A percentile compares a stretch with the other conserved stretches of the same genome.
phyloP scores from a whole-genome alignment of 495 filamentous ascomycete species.

The Hypoxylon rickii region DNA sequence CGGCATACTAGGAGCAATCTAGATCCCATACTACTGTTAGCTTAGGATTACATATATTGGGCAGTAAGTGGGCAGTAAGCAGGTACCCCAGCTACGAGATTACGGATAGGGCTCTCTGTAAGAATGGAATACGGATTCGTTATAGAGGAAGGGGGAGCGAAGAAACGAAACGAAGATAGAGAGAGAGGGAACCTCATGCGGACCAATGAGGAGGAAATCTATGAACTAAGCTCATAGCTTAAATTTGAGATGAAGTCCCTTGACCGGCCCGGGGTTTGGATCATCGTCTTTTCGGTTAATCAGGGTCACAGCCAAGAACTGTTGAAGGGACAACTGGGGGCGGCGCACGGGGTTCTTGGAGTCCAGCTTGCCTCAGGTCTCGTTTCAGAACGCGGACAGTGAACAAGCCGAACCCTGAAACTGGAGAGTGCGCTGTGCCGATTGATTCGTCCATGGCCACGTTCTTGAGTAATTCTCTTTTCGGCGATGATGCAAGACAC shows the following conservation, averaged over 20 bases:
- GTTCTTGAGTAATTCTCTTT: slow-evolving; percentile 3
- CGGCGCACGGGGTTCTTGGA: slow-evolving; percentile 21
- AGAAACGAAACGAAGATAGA: slow-evolving; percentile 30
- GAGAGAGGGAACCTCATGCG: not conserved
- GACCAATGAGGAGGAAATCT: slow-evolving; percentile 18
- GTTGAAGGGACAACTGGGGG: slow-evolving; percentile 12
- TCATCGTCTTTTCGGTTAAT: slow-evolving; percentile 33
- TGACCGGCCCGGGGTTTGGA: slow-evolving; percentile 31
- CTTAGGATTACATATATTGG: not conserved
- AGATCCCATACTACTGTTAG: slow-evolving; percentile 17
- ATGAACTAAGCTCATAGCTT: slow-evolving; percentile 32
- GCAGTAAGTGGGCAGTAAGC: too few species aligned
- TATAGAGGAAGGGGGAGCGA: slow-evolving; percentile 6
- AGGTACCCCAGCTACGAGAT: too few species aligned
- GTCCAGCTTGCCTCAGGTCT: slow-evolving; percentile 35
- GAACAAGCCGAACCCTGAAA: slow-evolving; percentile 39
- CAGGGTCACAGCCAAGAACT: slow-evolving; percentile 29
- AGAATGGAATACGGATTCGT: slow-evolving; percentile 4
- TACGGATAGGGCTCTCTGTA: slow-evolving; percentile 8
- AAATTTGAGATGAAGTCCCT: slow-evolving; percentile 46
- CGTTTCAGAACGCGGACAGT: slow-evolving; percentile 35
- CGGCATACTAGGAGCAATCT: slow-evolving; percentile 27
- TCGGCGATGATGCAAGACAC: slow-evolving; percentile 3
- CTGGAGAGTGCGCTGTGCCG: slow-evolving; percentile 26
- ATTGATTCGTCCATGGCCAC: slow-evolving; percentile 27